These are phyloP conservation scores for Geosmithia putterillii DNA, from an alignment of 2,329 filamentous ascomycete species.

Conservation along the genomic window DNA sequence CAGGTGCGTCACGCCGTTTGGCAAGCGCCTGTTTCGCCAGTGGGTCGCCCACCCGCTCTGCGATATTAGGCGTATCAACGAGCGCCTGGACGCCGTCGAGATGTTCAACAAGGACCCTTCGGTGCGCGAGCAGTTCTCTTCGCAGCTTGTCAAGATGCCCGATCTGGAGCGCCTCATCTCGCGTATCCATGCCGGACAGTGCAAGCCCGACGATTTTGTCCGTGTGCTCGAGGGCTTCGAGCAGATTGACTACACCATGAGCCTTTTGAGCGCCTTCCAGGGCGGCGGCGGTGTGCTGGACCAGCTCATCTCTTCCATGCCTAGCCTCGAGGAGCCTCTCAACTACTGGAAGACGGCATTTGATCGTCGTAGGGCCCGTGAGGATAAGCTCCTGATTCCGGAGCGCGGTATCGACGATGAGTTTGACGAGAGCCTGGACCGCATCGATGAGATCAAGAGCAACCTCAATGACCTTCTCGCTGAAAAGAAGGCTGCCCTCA, in stretches of 20 bases:
- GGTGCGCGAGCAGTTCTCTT: conserved; percentile 77
- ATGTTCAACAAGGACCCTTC: conserved; percentile 73
- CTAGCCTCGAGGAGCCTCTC: conserved; percentile 62
- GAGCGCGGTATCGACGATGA: conserved; percentile 81
- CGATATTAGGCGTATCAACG: conserved; percentile 79
- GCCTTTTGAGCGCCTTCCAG: conserved; percentile 59
- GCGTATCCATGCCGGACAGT: conserved; percentile 83
- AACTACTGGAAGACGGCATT: conserved; percentile 88
- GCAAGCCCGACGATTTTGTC: conserved; percentile 84
- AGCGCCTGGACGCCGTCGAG: conserved; percentile 86
- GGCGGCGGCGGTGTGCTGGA: conserved; percentile 76
- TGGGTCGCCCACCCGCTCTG: conserved; percentile 96
- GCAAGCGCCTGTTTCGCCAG: conserved; percentile 88
- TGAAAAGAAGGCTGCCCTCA: conserved; percentile 59
- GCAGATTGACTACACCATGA: conserved; percentile 92
- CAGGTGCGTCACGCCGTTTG: conserved; percentile 89
- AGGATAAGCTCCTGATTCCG: conserved; percentile 73
- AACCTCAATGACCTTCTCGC: conserved; percentile 62
- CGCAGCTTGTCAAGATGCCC: conserved; percentile 80
- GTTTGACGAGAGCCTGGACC: conserved; percentile 73
- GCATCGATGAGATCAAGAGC: conserved; percentile 62
- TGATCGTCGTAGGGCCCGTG: conserved; percentile 65
- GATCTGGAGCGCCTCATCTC: conserved; percentile 92
- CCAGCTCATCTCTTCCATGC: conserved; percentile 74
- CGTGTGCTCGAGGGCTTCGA: conserved; percentile 92